These are phyloP conservation scores for Pterocarpus santalinus DNA, from an alignment of 306 rosid genomes.

Conservation along the genomic window DNA sequence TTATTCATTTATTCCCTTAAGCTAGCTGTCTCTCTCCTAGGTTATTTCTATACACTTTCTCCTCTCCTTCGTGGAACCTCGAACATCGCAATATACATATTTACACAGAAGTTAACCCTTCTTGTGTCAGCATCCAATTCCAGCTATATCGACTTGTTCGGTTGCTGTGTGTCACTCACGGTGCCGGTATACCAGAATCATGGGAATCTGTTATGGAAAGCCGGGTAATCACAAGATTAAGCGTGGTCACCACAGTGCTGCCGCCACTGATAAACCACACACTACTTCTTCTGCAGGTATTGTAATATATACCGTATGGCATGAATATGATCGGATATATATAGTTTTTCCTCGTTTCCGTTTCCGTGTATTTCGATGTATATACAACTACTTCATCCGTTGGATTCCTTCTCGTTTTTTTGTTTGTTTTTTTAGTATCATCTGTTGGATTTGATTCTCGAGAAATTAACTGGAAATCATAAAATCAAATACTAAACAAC, in stretches of 20 bases:
- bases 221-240: background rate
- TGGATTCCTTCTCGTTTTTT: background rate
- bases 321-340: background rate
- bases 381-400: background rate
- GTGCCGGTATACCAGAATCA: background rate
- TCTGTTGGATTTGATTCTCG: background rate
- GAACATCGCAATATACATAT: background rate
- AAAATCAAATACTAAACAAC: background rate
- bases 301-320: background rate
- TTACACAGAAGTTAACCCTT: background rate
- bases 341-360: background rate
- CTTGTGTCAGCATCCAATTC: background rate
- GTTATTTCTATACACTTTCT: constrained; percentile 38
- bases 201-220: constrained; percentile 50
- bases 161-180: background rate
- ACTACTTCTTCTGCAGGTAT: constrained; percentile 13
- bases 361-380: too few relatives aligned
- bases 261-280: background rate
- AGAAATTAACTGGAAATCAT: too few relatives aligned
- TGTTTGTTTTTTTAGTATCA: background rate
- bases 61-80: constrained; percentile 39
- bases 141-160: background rate
- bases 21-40: background rate
- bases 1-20: background rate
- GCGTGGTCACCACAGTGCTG: background rate